Evolutionary conservation across 352 stramenopile genomes (phyloP).

Genomic region (Plasmopara halstedii): DNA sequence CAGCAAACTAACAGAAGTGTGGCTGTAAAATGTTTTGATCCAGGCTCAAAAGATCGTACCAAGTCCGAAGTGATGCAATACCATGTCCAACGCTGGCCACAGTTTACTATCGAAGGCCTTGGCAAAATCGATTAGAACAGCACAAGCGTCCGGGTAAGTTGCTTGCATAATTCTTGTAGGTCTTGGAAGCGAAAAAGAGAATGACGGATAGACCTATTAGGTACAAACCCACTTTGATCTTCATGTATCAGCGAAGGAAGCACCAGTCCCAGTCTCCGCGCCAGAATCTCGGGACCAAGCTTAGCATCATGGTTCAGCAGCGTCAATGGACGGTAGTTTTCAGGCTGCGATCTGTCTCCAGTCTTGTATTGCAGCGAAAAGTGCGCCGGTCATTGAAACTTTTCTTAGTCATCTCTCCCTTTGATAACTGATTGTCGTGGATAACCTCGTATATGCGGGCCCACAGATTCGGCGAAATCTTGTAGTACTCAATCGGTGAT

Average conservation of each 20-base stretch:
- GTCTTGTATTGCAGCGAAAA: slow-evolving; percentile 6
- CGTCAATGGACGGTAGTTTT: no score
- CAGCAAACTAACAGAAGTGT: slow-evolving; percentile 4
- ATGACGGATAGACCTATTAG: slow-evolving; percentile 2
- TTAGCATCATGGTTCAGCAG: slow-evolving; percentile 14
- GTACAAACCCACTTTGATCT: slow-evolving; percentile 10
- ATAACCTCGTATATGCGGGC: no score
- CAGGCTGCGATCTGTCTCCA: neutral
- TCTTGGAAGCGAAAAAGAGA: neutral
- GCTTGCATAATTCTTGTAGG: neutral
- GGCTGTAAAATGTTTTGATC: slow-evolving; percentile 8
- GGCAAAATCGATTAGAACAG: slow-evolving; percentile 4
- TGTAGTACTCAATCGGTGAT: no score
- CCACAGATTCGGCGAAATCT: no score
- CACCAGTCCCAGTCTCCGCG: neutral
- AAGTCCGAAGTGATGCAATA: slow-evolving; percentile 14
- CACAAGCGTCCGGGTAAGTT: neutral
- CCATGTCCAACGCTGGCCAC: slow-evolving; percentile 1
- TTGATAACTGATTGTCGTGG: no score
- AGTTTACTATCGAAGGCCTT: slow-evolving; percentile 2
- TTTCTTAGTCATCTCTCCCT: slow-evolving; percentile 10
- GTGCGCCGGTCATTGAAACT: slow-evolving; percentile 8
- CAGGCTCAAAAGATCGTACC: slow-evolving; percentile 6
- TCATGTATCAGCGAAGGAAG: slow-evolving; percentile 1
- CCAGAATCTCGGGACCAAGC: slow-evolving; percentile 1